Evolutionary conservation across 345 rosid genomes (phyloP).

Genomic region (Brassica carinata): DNA sequence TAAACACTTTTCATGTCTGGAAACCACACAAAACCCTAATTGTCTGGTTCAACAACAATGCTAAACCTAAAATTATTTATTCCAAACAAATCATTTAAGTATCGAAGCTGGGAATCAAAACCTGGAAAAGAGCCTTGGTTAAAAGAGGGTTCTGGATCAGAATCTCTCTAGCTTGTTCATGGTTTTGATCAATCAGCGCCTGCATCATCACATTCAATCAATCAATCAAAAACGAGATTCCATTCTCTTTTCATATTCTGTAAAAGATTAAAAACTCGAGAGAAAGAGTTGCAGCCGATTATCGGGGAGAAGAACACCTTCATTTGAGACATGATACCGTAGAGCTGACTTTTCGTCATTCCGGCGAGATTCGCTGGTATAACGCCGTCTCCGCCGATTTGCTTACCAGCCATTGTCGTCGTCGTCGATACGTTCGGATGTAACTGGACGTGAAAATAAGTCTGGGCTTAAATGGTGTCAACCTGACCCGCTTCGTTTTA

Average conservation of each 20-base stretch:
- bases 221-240: background rate
- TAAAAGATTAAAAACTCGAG: too few relatives aligned
- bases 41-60: background rate
- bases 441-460: background rate
- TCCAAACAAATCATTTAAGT: too few relatives aligned
- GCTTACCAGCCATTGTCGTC: constrained; percentile 70
- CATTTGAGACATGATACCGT: constrained; percentile 94
- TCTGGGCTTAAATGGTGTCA: background rate
- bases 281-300: background rate
- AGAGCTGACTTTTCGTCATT: constrained; percentile 87
- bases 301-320: constrained; percentile 46
- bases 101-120: too few relatives aligned
- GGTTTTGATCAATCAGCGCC: constrained; percentile 92
- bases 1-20: too few relatives aligned
- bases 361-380: constrained; percentile 74
- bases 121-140: constrained; percentile 99
- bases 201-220: constrained; percentile 32
- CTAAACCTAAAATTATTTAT: background rate
- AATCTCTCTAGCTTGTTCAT: constrained; percentile 80
- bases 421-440: too few relatives aligned
- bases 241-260: too few relatives aligned
- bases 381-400: constrained; percentile 65
- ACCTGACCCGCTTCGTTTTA: background rate
- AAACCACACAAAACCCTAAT: too few relatives aligned
- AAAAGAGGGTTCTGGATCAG: constrained; percentile 81